Base-by-base conservation (phyloP, 2,329 filamentous ascomycete genomes). In the Penicillium sp. region DNA sequence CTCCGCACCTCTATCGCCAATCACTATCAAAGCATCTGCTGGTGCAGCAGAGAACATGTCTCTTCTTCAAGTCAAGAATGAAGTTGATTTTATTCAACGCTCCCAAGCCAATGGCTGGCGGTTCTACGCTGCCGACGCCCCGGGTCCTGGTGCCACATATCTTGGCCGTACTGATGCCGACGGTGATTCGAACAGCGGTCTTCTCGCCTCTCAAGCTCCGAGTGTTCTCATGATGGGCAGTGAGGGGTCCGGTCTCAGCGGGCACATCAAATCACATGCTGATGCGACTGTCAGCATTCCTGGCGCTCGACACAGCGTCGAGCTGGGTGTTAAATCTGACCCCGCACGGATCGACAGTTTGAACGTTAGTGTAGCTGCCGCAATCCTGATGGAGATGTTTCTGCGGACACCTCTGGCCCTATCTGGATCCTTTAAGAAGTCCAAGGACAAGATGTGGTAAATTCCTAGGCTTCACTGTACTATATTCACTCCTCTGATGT, bases 311-410 rank as follows among this genome's bases (percentile, higher is more conserved):
- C 43, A 77, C 69, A 60, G 79, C 67, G 70, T 83, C 68, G 60
- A 67, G 5, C 48, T 69, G 10, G 70, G 70, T 2, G 62, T 70
- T 10, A 58, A 64, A 11, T 67, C 70, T 16, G 75, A 78, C 62
- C 69, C 69, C 5, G 71, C 86, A 63, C 70, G 82, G 1, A 86
- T 99, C 3, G 93, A 98, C 74, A 96, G 92, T 73, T 77, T 99
- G 72, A 98, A 99, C 71, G 95, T 98, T 39, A 91, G 90, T 69
- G 93, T 96, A 21, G 93, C 95, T 1, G 86, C 90, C 7, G 91
- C 86, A 1, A 77, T 98, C 48, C 76, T 98, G 50, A 76, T 76
- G 62, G 69, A 77, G 53, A 74, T 68, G 60, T 75, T 78, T 55
- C 63, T 77, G 50, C 70, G 69, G 3, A 63, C 68, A 26, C 73